Conservation (phyloP, 164 flowering plant genomes). For the Magnolia changhungtana region DNA sequence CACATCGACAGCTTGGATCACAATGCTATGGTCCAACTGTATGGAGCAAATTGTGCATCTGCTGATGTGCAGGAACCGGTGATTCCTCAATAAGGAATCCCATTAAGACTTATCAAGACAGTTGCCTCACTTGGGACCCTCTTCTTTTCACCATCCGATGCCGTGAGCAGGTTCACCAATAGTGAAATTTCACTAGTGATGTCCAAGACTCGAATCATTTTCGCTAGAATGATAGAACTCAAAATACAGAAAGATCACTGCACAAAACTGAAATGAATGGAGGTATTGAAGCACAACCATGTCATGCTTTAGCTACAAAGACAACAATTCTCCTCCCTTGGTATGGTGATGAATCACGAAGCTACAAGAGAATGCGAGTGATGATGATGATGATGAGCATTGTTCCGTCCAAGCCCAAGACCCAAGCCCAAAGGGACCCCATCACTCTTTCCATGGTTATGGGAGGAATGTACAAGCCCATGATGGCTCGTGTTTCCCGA, state of each 20-base stretch:
- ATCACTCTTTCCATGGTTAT: conserved; percentile 33
- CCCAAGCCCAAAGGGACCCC: conserved; percentile 65
- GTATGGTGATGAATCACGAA: conserved; percentile 23
- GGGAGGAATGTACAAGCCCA: conserved; percentile 61
- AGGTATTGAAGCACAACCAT: not conserved
- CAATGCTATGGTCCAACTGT: no score
- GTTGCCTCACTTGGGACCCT: no score
- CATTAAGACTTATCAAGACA: no score
- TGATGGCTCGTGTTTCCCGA: conserved; percentile 29
- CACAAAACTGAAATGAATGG: not conserved
- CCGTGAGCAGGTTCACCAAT: no score
- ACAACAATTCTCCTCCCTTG: not conserved
- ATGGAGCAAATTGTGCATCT: no score
- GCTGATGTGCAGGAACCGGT: no score
- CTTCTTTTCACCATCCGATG: no score
- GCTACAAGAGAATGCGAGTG: conserved; percentile 40
- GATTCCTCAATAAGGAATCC: no score
- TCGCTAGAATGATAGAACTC: no score
- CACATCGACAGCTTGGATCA: no score
- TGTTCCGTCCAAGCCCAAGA: conserved; percentile 60
- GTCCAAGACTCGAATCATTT: no score
- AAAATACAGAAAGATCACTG: not conserved
- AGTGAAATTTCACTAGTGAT: no score
- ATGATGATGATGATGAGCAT: not conserved
- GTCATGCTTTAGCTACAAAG: conserved; percentile 4